Evolutionary conservation across 1,139 yeast genomes (phyloP).

Genomic region (Meyerozyma sp.): DNA sequence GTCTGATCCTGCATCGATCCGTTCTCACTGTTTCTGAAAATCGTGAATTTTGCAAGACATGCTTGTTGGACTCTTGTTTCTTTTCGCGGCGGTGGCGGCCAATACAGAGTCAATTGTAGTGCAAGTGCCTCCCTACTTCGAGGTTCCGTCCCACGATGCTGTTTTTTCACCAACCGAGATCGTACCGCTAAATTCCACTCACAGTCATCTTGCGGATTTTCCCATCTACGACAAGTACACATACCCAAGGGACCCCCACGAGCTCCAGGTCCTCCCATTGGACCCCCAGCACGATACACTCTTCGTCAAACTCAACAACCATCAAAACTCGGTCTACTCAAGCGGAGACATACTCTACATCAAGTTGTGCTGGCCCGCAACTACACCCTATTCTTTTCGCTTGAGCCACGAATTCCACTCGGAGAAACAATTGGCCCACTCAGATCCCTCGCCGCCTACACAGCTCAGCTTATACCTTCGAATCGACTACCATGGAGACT

Average conservation of each 20-base stretch:
- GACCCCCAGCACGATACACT: slow-evolving; percentile 10
- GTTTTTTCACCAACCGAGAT: neutral
- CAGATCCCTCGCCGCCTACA: neutral
- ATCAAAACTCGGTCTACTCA: slow-evolving; percentile 19
- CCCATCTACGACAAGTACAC: slow-evolving; percentile 1
- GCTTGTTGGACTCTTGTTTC: neutral
- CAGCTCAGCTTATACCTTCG: neutral
- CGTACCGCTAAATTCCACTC: slow-evolving; percentile 1
- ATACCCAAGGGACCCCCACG: neutral
- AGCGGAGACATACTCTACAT: slow-evolving; percentile 29
- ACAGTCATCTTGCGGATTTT: neutral
- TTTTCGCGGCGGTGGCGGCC: slow-evolving; percentile 14
- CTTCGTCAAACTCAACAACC: slow-evolving; percentile 31
- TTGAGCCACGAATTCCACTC: slow-evolving; percentile 17
- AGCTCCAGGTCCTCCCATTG: neutral
- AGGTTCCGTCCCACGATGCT: slow-evolving; percentile 20
- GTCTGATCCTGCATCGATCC: neutral
- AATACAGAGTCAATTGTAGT: slow-evolving; percentile 36
- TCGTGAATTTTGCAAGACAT: neutral
- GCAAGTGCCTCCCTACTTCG: slow-evolving; percentile 31
- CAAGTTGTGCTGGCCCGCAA: slow-evolving; percentile 45
- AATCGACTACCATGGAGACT: neutral
- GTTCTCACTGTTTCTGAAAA: neutral
- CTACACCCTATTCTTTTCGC: slow-evolving; percentile 26
- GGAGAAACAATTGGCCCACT: neutral